Conservation (phyloP, 192 early-diverging fungal species). For the Gamsiella multidivaricata region DNA sequence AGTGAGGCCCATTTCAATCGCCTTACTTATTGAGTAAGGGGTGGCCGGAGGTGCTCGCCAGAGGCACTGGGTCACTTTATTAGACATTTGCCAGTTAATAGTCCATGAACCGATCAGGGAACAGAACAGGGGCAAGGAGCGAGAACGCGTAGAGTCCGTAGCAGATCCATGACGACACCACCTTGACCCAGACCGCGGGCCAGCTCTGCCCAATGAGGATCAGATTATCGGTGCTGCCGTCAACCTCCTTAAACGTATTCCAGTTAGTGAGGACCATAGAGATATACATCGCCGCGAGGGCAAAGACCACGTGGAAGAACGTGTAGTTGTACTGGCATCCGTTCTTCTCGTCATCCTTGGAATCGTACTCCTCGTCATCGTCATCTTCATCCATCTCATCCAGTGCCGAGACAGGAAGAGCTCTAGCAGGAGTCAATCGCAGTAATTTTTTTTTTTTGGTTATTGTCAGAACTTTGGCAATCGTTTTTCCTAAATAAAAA, state of each 20-base stretch:
- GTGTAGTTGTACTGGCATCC: constrained; percentile 89
- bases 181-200: constrained; percentile 93
- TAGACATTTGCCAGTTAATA: too few species aligned
- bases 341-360: constrained; percentile 83
- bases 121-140: constrained; percentile 82
- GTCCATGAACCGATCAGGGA: constrained; percentile 81
- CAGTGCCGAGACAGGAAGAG: constrained; percentile 81
- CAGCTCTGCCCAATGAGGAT: constrained; percentile 88
- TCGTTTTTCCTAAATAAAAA: neutral
- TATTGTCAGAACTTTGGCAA: neutral
- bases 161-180: constrained; percentile 84
- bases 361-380: constrained; percentile 66
- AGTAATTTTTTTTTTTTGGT: too few species aligned
- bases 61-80: too few species aligned
- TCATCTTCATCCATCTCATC: constrained; percentile 69
- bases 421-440: constrained; percentile 66
- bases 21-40: too few species aligned
- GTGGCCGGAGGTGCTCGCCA: too few species aligned
- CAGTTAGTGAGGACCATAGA: constrained; percentile 94
- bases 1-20: too few species aligned
- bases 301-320: constrained; percentile 95
- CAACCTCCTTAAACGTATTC: constrained; percentile 55
- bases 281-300: constrained; percentile 91
- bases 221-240: constrained; percentile 54
- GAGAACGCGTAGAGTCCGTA: constrained; percentile 84